phyloP scores from a whole-genome alignment of 768 basidiomycete genomes.

The Dioszegia crocea region DNA sequence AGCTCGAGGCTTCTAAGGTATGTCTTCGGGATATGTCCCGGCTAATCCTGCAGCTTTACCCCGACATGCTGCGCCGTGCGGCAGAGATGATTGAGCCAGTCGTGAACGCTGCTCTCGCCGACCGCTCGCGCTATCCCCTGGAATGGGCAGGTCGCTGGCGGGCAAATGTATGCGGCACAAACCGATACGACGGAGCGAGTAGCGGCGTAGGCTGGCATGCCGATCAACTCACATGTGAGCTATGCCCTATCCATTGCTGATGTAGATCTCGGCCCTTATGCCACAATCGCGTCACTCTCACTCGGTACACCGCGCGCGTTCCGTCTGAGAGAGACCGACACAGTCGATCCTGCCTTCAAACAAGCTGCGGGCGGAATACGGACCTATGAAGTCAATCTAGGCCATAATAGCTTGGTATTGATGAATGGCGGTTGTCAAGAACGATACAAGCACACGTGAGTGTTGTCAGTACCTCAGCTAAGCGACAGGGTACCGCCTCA shows the following conservation, averaged over 20 bases:
- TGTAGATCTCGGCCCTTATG: constrained; percentile 49
- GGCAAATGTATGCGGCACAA: constrained; percentile 47
- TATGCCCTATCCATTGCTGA: not conserved
- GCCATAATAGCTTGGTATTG: constrained; percentile 45
- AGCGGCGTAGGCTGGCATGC: constrained; percentile 50
- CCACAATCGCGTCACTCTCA: constrained; percentile 48
- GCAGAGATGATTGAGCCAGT: constrained; percentile 42
- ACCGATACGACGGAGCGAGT: constrained; percentile 47
- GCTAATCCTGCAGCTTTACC: constrained; percentile 24
- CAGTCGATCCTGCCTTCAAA: constrained; percentile 30
- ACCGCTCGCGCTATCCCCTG: constrained; percentile 25
- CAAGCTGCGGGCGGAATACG: constrained; percentile 19
- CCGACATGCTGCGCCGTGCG: constrained; percentile 33
- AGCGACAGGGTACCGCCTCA: constrained; percentile 39
- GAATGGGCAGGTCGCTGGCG: constrained; percentile 48
- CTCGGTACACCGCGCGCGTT: constrained; percentile 49
- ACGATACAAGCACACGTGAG: constrained; percentile 48
- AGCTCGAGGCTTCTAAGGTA: constrained; percentile 13
- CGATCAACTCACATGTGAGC: constrained; percentile 48
- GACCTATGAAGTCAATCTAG: constrained; percentile 47
- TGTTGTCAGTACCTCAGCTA: not conserved
- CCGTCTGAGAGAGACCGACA: constrained; percentile 38
- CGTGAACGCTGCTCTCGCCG: constrained; percentile 38
- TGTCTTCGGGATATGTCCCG: not conserved
- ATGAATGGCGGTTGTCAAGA: constrained; percentile 51